Conservation (phyloP, 169 alveolate genomes). For the Babesia microti region DNA sequence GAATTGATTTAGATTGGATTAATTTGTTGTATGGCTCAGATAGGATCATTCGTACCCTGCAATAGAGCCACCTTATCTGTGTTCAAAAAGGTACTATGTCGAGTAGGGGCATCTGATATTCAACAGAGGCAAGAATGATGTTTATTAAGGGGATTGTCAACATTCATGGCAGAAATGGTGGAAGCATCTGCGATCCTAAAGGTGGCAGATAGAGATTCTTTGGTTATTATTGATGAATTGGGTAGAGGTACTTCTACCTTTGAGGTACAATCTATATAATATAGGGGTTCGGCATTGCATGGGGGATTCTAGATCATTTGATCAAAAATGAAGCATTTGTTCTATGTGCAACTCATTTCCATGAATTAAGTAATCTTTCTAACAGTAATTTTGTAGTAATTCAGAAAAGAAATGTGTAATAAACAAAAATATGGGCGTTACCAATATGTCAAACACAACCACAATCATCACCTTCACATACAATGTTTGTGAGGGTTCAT, state of each 20-base stretch:
- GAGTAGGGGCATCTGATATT: conserved; percentile 96
- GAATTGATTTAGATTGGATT: conserved; percentile 27
- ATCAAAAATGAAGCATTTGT: conserved; percentile 77
- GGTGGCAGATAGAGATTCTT: conserved; percentile 79
- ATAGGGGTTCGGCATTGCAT: conserved; percentile 92
- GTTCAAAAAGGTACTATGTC: conserved; percentile 82
- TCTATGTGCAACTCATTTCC: conserved; percentile 96
- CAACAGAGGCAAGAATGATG: conserved; percentile 34
- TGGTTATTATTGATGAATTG: conserved; percentile 90
- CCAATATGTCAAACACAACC: conserved; percentile 44
- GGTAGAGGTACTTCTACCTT: conserved; percentile 96
- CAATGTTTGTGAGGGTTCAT: conserved; percentile 78
- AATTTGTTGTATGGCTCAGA: conserved; percentile 70
- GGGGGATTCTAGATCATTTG: conserved; percentile 88
- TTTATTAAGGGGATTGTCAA: conserved; percentile 80
- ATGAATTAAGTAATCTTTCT: conserved; percentile 87
- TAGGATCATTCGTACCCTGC: conserved; percentile 91
- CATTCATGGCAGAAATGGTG: conserved; percentile 94
- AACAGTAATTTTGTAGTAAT: conserved; percentile 49
- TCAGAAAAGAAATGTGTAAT: conserved; percentile 75
- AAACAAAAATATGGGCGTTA: conserved; percentile 66
- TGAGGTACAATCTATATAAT: conserved; percentile 40
- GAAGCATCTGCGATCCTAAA: conserved; percentile 87
- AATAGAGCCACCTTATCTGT: conserved; percentile 80
- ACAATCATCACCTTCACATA: conserved; percentile 68